phyloP scores from a whole-genome alignment of 306 rosid species.

The Cercis canadensis region DNA sequence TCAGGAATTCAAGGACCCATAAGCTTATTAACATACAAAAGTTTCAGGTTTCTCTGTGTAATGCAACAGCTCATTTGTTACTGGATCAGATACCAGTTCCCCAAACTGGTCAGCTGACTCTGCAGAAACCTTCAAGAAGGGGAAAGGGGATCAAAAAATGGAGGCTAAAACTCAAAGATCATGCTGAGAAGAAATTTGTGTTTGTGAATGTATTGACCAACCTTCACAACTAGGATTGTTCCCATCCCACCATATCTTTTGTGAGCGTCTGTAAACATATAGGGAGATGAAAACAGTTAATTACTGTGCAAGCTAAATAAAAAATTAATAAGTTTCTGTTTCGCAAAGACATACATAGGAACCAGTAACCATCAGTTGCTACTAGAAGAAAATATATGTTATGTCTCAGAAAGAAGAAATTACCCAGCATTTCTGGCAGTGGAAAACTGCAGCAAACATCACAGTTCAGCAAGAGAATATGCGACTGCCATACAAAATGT shows the following conservation, averaged over 20 bases:
- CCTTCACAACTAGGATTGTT: conserved; percentile 91
- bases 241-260: conserved; percentile 88
- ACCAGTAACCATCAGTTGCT: conserved; percentile 13
- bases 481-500: conserved; percentile 63
- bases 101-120: conserved; percentile 88
- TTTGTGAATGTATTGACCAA: conserved; percentile 42
- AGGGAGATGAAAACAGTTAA: conserved; percentile 22
- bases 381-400: conserved; percentile 23
- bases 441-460: conserved; percentile 98
- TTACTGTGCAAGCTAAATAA: conserved; percentile 16
- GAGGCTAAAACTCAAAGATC: conserved; percentile 35
- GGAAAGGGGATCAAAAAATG: conserved; percentile 10
- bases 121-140: conserved; percentile 72
- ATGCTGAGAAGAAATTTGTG: neutral
- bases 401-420: conserved; percentile 36
- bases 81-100: conserved; percentile 90
- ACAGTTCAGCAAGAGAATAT: conserved; percentile 88
- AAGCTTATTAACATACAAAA: conserved; percentile 65
- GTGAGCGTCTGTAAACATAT: conserved; percentile 76
- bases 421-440: conserved; percentile 90
- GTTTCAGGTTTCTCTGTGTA: conserved; percentile 98
- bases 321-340: neutral
- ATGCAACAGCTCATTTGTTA: conserved; percentile 87
- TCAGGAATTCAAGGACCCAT: conserved; percentile 17
- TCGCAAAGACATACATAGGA: conserved; percentile 17